Base-by-base conservation (phyloP, 2,329 filamentous ascomycete species). In the Alternaria viburni region DNA sequence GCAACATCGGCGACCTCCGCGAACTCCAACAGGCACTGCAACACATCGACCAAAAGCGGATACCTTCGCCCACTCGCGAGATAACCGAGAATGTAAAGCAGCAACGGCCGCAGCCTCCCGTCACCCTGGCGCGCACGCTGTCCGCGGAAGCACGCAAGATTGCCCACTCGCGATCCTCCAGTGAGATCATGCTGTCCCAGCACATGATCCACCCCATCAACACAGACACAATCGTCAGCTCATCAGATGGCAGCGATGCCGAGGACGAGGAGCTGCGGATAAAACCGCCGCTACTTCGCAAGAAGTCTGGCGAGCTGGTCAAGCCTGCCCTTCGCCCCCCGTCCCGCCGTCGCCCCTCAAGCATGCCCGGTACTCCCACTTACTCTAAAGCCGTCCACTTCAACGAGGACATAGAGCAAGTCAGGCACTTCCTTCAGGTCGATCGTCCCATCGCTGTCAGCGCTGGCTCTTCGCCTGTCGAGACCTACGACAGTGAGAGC, bases 351-450 rank as follows among this genome's bases (percentile, higher is more conserved):
- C 88, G 96, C 61, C 95, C 95, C 1, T 97, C 93, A 4, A 98
- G 95, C 83, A 97, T 98, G 93, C 96, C 96, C 9, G 96, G 96
- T 58, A 99, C 96, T 0, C 96, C 96, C 0, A 96, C 95, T 9
- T 98, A 95, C 77, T 91, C 91, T 70, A 99, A 99, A 81, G 93
- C 92, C 12, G 96, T 99, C n/a, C 96, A 99, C 81, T 99, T 99
- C 77, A 96, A 98, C 81, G 93, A 95, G 25, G 93, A 97, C 76
- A 88, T 98, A 43, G 96, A 98, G 81, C 95, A 98, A 73, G 95
- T 98, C 43, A 89, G 96, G 30, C 96, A 98, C 78, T 99, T 99
- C 80, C 84, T 97, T 21, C 93, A 97, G 77, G 90, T 97, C 7
- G 96, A 99, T 76, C 89, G 93, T 60, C 96, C 96, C 2, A 89